A percentile compares a stretch with the other conserved stretches of the same genome.
Conservation (phyloP, 805 yeast species). For the Saccharomycopsis javanensis region DNA sequence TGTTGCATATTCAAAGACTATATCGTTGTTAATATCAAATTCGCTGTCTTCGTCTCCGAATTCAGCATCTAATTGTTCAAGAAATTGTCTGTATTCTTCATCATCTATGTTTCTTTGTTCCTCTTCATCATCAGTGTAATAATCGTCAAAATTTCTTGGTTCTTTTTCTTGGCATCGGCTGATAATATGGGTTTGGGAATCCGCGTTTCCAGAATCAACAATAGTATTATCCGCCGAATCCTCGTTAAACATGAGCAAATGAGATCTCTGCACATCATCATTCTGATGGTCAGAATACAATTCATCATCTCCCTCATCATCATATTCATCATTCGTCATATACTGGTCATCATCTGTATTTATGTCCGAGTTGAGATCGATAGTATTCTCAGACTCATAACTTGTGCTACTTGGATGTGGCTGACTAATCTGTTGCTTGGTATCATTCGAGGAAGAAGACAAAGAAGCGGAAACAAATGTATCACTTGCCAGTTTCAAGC, state of each 20-base stretch:
- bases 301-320: constrained; percentile 3
- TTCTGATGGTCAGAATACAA: not conserved
- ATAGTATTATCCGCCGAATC: not conserved
- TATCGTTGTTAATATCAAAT: not conserved
- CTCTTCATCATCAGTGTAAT: constrained; percentile 19
- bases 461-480: not conserved
- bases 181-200: not conserved
- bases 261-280: not conserved
- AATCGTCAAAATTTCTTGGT: constrained; percentile 22
- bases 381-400: not conserved
- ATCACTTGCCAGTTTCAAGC: not conserved
- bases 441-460: not conserved
- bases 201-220: not conserved
- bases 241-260: not conserved
- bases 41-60: not conserved
- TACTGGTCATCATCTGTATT: constrained; percentile 1
- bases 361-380: constrained; percentile 1
- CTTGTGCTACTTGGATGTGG: not conserved
- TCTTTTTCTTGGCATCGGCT: constrained; percentile 16
- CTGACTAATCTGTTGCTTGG: not conserved
- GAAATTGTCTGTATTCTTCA: constrained; percentile 4
- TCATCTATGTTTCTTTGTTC: constrained; percentile 21
- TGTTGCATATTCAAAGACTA: not conserved
- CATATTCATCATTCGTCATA: constrained; percentile 8
- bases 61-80: not conserved